Evolutionary conservation across 140 eudicot species (phyloP).

Genomic region (Flaveria floridana): DNA sequence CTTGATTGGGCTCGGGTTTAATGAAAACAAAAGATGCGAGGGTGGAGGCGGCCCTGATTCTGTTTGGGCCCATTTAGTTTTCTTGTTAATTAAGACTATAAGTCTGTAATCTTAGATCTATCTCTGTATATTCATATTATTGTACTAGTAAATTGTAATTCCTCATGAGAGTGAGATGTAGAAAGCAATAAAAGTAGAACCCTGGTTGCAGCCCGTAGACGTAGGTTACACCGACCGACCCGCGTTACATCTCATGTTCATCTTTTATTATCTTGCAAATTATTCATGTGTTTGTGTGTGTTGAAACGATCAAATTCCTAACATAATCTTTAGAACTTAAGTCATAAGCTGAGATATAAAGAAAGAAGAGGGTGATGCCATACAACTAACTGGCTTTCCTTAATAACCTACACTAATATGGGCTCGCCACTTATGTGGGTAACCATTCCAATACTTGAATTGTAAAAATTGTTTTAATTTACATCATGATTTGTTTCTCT

Average conservation of each 20-base stretch:
- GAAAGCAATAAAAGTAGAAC: not conserved
- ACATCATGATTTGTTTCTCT: not conserved
- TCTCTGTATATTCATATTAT: too few relatives aligned
- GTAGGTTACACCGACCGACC: not conserved
- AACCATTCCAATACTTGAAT: not conserved
- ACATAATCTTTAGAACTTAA: not conserved
- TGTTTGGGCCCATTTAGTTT: too few relatives aligned
- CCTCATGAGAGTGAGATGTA: too few relatives aligned
- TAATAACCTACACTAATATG: not conserved
- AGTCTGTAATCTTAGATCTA: too few relatives aligned
- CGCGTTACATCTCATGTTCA: not conserved
- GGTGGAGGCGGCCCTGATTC: too few relatives aligned
- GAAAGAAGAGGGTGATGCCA: not conserved
- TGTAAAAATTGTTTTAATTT: not conserved
- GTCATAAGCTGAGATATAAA: not conserved
- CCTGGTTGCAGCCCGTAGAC: not conserved
- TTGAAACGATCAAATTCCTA: not conserved
- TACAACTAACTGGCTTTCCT: not conserved
- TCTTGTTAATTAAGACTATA: too few relatives aligned
- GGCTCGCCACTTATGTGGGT: not conserved
- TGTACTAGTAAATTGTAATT: too few relatives aligned
- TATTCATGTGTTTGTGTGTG: not conserved
- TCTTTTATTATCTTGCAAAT: not conserved
- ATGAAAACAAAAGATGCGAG: too few relatives aligned
- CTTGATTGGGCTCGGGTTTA: too few relatives aligned